These are phyloP conservation scores for Filobasidium floriforme DNA, from an alignment of 768 basidiomycete genomes.

Conservation along the genomic window DNA sequence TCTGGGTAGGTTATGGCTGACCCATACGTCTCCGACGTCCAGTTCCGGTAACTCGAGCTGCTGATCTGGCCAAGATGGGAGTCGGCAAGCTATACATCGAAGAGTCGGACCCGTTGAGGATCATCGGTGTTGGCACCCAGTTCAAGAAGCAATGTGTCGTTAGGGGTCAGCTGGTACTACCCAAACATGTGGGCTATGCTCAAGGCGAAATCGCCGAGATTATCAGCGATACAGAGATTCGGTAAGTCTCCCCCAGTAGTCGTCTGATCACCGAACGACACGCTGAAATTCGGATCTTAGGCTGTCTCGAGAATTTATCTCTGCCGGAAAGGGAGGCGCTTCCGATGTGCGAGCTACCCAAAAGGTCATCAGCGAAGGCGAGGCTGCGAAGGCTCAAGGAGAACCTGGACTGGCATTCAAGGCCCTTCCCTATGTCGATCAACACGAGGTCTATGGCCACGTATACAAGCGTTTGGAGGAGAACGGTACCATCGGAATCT, in stretches of 20 bases:
- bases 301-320: constrained; percentile 33
- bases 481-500: constrained; percentile 90
- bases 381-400: constrained; percentile 56
- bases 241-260: constrained; percentile 30
- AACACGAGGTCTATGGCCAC: constrained; percentile 85
- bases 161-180: constrained; percentile 76
- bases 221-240: constrained; percentile 75
- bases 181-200: constrained; percentile 66
- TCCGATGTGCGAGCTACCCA: constrained; percentile 41
- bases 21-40: not conserved
- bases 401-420: constrained; percentile 68
- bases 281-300: not conserved
- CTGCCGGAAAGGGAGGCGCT: constrained; percentile 39
- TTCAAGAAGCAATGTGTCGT: constrained; percentile 68
- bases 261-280: not conserved
- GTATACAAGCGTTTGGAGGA: constrained; percentile 80
- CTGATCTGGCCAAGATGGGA: constrained; percentile 71
- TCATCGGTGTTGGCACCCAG: constrained; percentile 70
- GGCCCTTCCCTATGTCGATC: constrained; percentile 78
- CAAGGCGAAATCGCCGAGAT: constrained; percentile 80
- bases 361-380: constrained; percentile 35
- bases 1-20: not conserved
- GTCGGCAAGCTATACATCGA: constrained; percentile 66
- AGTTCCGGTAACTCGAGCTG: constrained; percentile 92
- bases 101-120: constrained; percentile 65